Percentiles rank a stretch among this genome's conserved stretches.
These are phyloP conservation scores for Pyrenopolyporus hunteri DNA, from an alignment of 495 filamentous ascomycete genomes.

Conservation along the genomic window DNA sequence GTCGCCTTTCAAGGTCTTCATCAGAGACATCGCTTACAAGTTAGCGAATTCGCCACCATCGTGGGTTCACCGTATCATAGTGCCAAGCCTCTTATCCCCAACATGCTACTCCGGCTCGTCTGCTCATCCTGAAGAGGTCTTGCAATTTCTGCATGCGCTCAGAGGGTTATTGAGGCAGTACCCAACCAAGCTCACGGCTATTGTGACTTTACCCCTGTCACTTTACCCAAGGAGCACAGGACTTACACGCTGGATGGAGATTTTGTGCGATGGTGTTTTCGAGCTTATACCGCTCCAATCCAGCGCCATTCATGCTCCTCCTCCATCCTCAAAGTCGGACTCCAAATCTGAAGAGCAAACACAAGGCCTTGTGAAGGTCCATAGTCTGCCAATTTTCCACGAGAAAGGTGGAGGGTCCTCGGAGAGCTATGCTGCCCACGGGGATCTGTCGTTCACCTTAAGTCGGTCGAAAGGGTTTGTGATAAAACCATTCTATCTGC, in stretches of 20 bases:
- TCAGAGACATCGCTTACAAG: conserved; percentile 63
- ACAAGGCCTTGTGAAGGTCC: conserved; percentile 83
- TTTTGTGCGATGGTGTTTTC: conserved; percentile 83
- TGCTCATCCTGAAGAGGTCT: conserved; percentile 69
- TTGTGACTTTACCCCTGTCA: conserved; percentile 80
- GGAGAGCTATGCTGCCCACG: conserved; percentile 68
- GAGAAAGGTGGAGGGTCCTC: conserved; percentile 85
- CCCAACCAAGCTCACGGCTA: conserved; percentile 67
- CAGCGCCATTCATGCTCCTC: conserved; percentile 61
- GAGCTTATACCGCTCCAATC: conserved; percentile 87
- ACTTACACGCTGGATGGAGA: conserved; percentile 85
- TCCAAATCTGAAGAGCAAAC: conserved; percentile 68
- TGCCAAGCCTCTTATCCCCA: conserved; percentile 85
- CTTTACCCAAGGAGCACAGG: conserved; percentile 81
- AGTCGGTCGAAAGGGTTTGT: conserved; percentile 79
- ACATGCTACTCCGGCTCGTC: conserved; percentile 74
- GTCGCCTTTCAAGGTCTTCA: conserved; percentile 69
- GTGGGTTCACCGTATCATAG: conserved; percentile 78
- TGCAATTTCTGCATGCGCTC: conserved; percentile 84
- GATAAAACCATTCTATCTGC: conserved; percentile 87
- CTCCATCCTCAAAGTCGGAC: conserved; percentile 51
- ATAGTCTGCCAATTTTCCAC: conserved; percentile 80
- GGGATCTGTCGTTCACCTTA: conserved; percentile 88
- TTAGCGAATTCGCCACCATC: conserved; percentile 63
- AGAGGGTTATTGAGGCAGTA: conserved; percentile 74